Conservation (phyloP, 176 grass and related monocot genomes). For the Eleusine coracana region DNA sequence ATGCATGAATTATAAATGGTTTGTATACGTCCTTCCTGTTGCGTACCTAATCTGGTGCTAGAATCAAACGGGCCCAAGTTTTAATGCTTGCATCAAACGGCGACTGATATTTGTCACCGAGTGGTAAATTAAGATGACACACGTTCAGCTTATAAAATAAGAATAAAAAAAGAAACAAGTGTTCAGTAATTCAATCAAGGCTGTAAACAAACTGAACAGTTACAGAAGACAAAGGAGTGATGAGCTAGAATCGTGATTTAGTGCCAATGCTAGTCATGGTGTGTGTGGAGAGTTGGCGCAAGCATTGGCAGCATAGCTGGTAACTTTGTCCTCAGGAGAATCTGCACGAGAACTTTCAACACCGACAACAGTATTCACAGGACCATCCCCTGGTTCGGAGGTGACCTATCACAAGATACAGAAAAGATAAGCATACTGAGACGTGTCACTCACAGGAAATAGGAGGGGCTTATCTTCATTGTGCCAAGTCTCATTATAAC, state of each 20-base stretch:
- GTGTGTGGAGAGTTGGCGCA: neutral
- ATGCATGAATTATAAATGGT: no score
- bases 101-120: neutral
- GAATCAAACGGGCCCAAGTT: neutral
- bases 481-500: neutral
- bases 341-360: no score
- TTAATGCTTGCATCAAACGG: neutral
- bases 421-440: neutral
- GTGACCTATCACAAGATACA: neutral
- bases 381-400: neutral
- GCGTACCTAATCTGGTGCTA: neutral
- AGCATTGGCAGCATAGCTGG: neutral
- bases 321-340: no score
- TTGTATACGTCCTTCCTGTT: no score
- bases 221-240: neutral
- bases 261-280: neutral
- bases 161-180: neutral
- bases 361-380: no score
- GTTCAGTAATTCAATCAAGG: neutral
- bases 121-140: neutral
- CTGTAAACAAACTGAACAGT: neutral
- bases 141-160: neutral
- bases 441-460: neutral
- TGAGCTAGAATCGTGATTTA: neutral
- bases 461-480: no score